Base-by-base conservation (phyloP, 1,139 yeast species). In the Suhomyces guaymorum region DNA sequence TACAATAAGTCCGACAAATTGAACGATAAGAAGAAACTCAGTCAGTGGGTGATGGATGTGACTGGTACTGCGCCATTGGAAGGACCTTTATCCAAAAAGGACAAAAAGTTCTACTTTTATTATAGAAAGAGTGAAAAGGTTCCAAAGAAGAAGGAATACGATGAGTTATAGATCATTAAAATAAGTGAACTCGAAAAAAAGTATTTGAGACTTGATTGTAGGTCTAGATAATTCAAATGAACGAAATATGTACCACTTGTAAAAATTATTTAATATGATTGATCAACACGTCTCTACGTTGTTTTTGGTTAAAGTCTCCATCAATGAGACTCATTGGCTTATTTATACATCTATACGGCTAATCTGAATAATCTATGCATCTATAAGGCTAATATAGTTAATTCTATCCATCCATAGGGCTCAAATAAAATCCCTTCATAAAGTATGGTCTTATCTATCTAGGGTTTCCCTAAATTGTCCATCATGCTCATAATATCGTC, bases 131-230 rank as follows among this genome's bases (percentile, higher is more conserved):
- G 63, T 11, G 57, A 55, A 41, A 63, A 57, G 41, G 41, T 43
- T 6, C 52, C 55, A 28, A 52, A 28, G 17, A 36, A 23, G 49
- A 38, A 38, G 15, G 54, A 51, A 11, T 67, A 63, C 41, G 75
- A 69, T 45, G 75, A 69, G 47, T 55, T 68, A 41, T 67, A 50
- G 43, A n/a, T n/a, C n/a, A n/a, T n/a, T n/a, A n/a, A n/a, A n/a
- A n/a, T n/a, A n/a, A n/a, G n/a, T n/a, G n/a, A n/a, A n/a, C n/a
- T n/a, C n/a, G n/a, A n/a, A n/a, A n/a, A n/a, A n/a, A n/a, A n/a
- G n/a, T n/a, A n/a, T 18, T 7, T 18, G 20, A 18, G 20, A 7
- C 20, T 9, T 7, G 20, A 7, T 9, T 18, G 9, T 18, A 7
- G 20, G 20, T 18, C 20, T 18, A 18, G 9, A 18, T 18, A 18